Percentiles rank a stretch among this genome's conserved stretches.
phyloP scores from a whole-genome alignment of 805 yeast genomes.

The Schizosaccharomyces cryophilus region DNA sequence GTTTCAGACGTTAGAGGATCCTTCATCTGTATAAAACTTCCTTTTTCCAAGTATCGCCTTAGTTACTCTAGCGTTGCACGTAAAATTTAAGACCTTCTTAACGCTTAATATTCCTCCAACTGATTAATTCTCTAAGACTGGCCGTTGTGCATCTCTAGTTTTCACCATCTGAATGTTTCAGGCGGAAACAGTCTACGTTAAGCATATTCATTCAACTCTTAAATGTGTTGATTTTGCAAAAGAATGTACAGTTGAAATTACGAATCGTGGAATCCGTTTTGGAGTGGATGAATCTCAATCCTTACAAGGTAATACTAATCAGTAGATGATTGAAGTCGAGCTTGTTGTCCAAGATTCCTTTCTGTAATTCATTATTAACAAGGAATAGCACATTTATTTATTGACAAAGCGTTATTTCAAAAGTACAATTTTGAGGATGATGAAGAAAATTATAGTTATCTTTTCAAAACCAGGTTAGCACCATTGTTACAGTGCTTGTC shows the following conservation, averaged over 20 bases:
- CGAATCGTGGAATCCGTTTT: neutral
- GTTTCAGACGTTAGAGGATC: too few relatives aligned
- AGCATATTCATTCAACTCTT: neutral
- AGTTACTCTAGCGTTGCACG: too few relatives aligned
- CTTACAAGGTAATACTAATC: neutral
- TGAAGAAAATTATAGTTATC: neutral
- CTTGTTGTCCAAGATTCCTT: neutral
- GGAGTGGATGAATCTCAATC: constrained; percentile 1
- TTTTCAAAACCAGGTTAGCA: neutral
- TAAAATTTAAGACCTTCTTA: too few relatives aligned
- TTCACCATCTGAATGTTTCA: neutral
- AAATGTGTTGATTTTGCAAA: neutral
- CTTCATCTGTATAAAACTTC: too few relatives aligned
- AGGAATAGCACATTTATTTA: neutral
- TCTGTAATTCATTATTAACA: neutral
- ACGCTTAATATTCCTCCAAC: too few relatives aligned
- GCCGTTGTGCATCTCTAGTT: too few relatives aligned
- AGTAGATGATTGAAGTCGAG: neutral
- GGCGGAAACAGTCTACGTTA: neutral
- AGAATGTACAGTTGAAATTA: neutral
- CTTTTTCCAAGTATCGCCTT: too few relatives aligned
- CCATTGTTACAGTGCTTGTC: neutral
- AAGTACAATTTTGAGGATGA: neutral
- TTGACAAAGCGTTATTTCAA: neutral
- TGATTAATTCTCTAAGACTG: too few relatives aligned